These are phyloP conservation scores for Chlamydomonas schloesseri DNA, from an alignment of 139 green algal genomes.

Conservation along the genomic window DNA sequence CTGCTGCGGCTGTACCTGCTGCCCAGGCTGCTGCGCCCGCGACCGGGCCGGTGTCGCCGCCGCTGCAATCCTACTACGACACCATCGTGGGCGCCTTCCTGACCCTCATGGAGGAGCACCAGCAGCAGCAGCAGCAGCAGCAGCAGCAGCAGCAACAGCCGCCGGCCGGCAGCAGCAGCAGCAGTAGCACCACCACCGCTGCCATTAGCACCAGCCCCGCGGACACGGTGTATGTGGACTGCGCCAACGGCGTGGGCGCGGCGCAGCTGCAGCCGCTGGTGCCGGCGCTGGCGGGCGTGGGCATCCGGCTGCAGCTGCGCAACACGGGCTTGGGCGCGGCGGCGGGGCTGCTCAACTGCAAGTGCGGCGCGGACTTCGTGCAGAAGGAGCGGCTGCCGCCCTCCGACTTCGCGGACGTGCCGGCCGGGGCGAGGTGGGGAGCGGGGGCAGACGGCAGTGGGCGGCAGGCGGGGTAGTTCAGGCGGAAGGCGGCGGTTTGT, in stretches of 20 bases:
- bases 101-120: background rate
- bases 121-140: background rate
- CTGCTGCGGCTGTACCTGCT: too few relatives aligned
- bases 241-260: constrained; percentile 94
- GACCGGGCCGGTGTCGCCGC: background rate
- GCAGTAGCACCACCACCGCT: background rate
- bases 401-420: constrained; percentile 53
- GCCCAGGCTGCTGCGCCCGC: background rate
- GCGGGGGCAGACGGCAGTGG: too few relatives aligned
- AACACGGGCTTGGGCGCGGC: constrained; percentile 59
- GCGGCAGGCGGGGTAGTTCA: too few relatives aligned
- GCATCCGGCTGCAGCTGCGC: constrained; percentile 68
- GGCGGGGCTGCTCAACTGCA: constrained; percentile 79
- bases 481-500: too few relatives aligned
- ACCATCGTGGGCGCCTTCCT: constrained; percentile 66
- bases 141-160: background rate
- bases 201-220: background rate
- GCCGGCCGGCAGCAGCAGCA: background rate
- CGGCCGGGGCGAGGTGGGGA: constrained; percentile 42
- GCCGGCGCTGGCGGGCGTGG: constrained; percentile 40
- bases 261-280: constrained; percentile 72
- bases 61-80: constrained; percentile 71
- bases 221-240: constrained; percentile 84
- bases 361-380: constrained; percentile 95
- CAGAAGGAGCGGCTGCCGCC: constrained; percentile 90